Conservation (phyloP, 768 basidiomycete genomes). For the Lactarius hatsudake region DNA sequence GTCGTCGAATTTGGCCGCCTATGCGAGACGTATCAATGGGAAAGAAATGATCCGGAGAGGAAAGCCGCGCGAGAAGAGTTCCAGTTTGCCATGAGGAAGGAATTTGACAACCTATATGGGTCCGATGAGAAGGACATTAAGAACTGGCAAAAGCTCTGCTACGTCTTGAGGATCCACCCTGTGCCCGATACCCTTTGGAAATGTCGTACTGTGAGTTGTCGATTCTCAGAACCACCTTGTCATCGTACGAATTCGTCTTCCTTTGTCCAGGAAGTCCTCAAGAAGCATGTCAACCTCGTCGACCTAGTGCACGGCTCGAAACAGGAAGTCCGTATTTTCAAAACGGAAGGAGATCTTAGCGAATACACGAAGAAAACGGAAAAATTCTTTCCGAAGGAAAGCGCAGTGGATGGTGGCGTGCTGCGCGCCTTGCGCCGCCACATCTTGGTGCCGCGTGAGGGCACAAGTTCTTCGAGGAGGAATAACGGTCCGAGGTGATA, state of each 20-base stretch:
- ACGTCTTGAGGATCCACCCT: conserved; percentile 23
- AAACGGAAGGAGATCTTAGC: conserved; percentile 28
- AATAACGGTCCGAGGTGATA: not conserved
- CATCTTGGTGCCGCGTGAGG: conserved; percentile 18
- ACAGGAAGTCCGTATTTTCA: conserved; percentile 30
- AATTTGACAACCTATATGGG: conserved; percentile 29
- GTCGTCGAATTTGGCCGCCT: conserved; percentile 18
- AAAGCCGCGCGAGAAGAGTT: not conserved
- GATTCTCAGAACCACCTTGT: not conserved
- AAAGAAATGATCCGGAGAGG: too few species aligned
- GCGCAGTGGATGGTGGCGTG: conserved; percentile 33
- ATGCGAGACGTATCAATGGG: not conserved
- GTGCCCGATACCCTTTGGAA: conserved; percentile 9
- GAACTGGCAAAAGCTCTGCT: conserved; percentile 26
- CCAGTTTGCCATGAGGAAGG: conserved; percentile 12
- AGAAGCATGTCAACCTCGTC: conserved; percentile 34
- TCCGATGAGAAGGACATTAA: conserved; percentile 22
- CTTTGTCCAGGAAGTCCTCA: not conserved
- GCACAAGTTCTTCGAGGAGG: not conserved
- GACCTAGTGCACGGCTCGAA: conserved; percentile 32
- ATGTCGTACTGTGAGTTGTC: conserved; percentile 7
- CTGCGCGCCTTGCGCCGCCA: conserved; percentile 33
- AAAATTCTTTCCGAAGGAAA: conserved; percentile 33
- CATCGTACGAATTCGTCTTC: not conserved
- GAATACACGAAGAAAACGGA: conserved; percentile 28